Conservation (phyloP, 1,284 basidiomycete species). For the Ustilago vetiveriae region DNA sequence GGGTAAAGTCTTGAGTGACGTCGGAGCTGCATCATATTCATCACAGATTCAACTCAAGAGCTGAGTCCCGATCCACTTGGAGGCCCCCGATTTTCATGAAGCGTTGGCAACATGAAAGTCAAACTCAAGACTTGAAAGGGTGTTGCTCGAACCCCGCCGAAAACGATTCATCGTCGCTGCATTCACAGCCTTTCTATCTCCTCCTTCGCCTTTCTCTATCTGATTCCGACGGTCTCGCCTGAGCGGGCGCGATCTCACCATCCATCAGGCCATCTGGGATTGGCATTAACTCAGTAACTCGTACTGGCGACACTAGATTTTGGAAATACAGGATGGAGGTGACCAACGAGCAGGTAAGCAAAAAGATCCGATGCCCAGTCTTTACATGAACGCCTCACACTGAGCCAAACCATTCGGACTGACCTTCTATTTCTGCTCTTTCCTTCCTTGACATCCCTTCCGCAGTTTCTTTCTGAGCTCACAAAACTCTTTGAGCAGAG, state of each 20-base stretch:
- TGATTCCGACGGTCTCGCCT: too few relatives aligned
- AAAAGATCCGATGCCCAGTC: too few relatives aligned
- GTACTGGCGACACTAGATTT: too few relatives aligned
- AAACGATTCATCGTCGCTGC: background rate
- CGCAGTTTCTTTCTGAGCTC: constrained; percentile 57
- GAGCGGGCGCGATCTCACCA: too few relatives aligned
- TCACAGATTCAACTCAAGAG: too few relatives aligned
- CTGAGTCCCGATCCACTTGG: background rate
- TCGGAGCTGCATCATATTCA: background rate
- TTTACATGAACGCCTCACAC: too few relatives aligned
- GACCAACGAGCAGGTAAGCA: constrained; percentile 37
- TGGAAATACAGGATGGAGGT: constrained; percentile 17
- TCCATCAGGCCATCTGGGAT: too few relatives aligned
- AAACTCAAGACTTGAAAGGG: too few relatives aligned
- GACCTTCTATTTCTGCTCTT: background rate
- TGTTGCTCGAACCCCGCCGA: background rate
- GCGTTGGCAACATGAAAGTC: constrained; percentile 11
- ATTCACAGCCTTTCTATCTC: too few relatives aligned
- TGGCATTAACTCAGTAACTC: too few relatives aligned
- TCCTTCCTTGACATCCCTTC: background rate
- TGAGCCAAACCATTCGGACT: too few relatives aligned
- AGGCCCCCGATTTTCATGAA: constrained; percentile 11
- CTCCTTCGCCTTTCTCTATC: too few relatives aligned
- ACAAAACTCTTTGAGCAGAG: constrained; percentile 48
- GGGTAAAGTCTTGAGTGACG: constrained; percentile 1